Evolutionary conservation across 116 monocot species (phyloP).

Genomic region (Papilionanthe hybrid): DNA sequence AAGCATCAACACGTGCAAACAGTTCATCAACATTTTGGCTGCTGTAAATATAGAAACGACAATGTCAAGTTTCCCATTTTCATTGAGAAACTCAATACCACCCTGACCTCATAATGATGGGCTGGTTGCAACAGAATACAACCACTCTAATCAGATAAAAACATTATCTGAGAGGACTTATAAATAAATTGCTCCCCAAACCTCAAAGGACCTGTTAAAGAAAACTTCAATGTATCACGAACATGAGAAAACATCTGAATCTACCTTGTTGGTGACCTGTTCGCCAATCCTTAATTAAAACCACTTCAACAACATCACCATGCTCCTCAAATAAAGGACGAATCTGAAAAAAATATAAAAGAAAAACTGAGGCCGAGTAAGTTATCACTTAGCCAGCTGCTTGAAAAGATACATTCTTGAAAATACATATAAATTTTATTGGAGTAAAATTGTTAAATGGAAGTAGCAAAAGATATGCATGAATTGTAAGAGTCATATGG

Average conservation of each 20-base stretch:
- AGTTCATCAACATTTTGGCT: slow-evolving; percentile 13
- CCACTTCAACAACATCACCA: slow-evolving; percentile 96
- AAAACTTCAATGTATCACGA: slow-evolving; percentile 19
- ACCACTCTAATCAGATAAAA: slow-evolving; percentile 29
- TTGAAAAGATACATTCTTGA: neutral
- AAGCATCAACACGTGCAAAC: slow-evolving; percentile 20
- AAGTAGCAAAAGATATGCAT: neutral
- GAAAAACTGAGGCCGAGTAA: neutral
- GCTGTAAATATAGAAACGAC: slow-evolving; percentile 12
- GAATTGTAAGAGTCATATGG: neutral
- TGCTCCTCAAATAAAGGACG: slow-evolving; percentile 96
- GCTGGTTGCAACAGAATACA: slow-evolving; percentile 23
- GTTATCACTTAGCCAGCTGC: neutral
- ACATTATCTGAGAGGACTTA: slow-evolving; percentile 34
- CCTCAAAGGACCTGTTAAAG: slow-evolving; percentile 63
- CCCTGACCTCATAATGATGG: slow-evolving; percentile 6
- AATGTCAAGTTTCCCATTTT: slow-evolving; percentile 16
- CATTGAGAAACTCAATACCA: slow-evolving; percentile 13
- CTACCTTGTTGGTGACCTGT: slow-evolving; percentile 97
- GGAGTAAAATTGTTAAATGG: neutral
- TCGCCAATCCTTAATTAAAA: slow-evolving; percentile 85
- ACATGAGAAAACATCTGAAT: slow-evolving; percentile 11
- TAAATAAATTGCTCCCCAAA: slow-evolving; percentile 17
- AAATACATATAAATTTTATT: neutral
- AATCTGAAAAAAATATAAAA: slow-evolving; percentile 40